Evolutionary conservation across 306 rosid species (phyloP).

Genomic region (Neltuma alba): DNA sequence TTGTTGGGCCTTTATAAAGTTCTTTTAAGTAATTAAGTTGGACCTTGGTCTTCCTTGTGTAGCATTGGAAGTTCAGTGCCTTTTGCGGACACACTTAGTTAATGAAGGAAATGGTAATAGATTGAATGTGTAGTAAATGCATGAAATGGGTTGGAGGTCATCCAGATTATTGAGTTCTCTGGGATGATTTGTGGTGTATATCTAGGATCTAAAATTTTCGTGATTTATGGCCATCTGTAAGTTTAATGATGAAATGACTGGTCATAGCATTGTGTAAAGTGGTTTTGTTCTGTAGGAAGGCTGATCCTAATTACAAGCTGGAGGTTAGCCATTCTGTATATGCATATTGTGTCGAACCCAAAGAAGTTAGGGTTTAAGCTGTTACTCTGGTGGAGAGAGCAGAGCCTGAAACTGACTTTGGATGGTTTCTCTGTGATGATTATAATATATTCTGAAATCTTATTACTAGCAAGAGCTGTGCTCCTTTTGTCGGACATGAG

Average conservation of each 20-base stretch:
- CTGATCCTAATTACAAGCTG: slow-evolving; percentile 22
- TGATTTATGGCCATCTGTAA: slow-evolving; percentile 34
- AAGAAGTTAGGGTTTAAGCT: slow-evolving; percentile 29
- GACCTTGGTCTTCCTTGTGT: slow-evolving; percentile 34
- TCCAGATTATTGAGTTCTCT: slow-evolving; percentile 12
- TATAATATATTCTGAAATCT: slow-evolving; percentile 20
- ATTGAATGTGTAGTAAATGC: slow-evolving; percentile 26
- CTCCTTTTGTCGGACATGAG: slow-evolving; percentile 22
- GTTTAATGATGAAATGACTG: slow-evolving; percentile 22
- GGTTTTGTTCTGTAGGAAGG: slow-evolving; percentile 29
- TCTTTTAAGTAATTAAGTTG: slow-evolving; percentile 27
- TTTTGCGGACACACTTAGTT: slow-evolving; percentile 31
- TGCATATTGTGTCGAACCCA: slow-evolving; percentile 30
- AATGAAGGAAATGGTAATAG: slow-evolving; percentile 12
- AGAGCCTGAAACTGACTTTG: slow-evolving; percentile 26
- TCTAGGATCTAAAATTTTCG: slow-evolving; percentile 23
- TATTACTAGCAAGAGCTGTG: slow-evolving; percentile 12
- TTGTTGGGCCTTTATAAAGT: slow-evolving; percentile 37
- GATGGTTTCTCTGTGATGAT: slow-evolving; percentile 34
- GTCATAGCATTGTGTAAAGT: slow-evolving; percentile 21
- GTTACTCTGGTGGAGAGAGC: slow-evolving; percentile 30
- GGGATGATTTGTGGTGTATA: slow-evolving; percentile 18
- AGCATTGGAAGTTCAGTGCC: slow-evolving; percentile 31
- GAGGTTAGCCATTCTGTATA: slow-evolving; percentile 12
- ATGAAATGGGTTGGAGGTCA: slow-evolving; percentile 34